These are phyloP conservation scores for Pilobolus umbonatus DNA, from an alignment of 192 early-diverging fungal genomes.

Conservation along the genomic window DNA sequence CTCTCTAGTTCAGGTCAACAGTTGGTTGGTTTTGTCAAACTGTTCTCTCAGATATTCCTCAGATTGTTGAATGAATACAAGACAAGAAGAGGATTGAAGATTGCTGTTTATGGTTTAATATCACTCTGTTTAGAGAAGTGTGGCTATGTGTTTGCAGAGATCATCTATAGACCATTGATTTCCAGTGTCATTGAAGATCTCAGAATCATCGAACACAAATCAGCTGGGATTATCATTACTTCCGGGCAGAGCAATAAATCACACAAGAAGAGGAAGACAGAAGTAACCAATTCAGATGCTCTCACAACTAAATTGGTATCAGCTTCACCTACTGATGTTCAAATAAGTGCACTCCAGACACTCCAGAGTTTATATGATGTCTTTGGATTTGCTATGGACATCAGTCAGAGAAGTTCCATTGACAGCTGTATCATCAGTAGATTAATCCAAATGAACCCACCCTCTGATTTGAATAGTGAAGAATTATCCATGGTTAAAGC, in stretches of 20 bases:
- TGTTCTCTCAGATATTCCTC: constrained; percentile 31
- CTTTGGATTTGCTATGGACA: constrained; percentile 28
- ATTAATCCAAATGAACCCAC: constrained; percentile 20
- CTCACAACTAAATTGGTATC: constrained; percentile 5
- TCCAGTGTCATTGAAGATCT: constrained; percentile 38
- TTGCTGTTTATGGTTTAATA: constrained; percentile 36
- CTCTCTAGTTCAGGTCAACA: constrained; percentile 27
- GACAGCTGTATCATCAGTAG: constrained; percentile 29
- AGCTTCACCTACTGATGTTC: constrained; percentile 11
- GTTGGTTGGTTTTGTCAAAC: constrained; percentile 23
- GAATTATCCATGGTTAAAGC: constrained; percentile 8
- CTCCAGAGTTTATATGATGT: constrained; percentile 16
- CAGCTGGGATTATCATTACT: not conserved
- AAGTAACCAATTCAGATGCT: constrained; percentile 34
- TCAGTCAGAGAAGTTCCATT: constrained; percentile 12
- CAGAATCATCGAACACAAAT: constrained; percentile 21
- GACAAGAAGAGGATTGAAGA: constrained; percentile 27
- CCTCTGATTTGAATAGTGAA: constrained; percentile 1
- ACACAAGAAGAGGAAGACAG: constrained; percentile 28
- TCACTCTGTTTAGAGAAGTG: constrained; percentile 42
- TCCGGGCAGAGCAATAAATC: constrained; percentile 10
- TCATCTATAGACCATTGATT: constrained; percentile 37
- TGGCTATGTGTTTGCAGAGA: constrained; percentile 42
- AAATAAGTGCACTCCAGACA: constrained; percentile 14
- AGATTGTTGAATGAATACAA: constrained; percentile 35